Conservation (phyloP, 345 rosid species). For the Pistacia atlantica region DNA sequence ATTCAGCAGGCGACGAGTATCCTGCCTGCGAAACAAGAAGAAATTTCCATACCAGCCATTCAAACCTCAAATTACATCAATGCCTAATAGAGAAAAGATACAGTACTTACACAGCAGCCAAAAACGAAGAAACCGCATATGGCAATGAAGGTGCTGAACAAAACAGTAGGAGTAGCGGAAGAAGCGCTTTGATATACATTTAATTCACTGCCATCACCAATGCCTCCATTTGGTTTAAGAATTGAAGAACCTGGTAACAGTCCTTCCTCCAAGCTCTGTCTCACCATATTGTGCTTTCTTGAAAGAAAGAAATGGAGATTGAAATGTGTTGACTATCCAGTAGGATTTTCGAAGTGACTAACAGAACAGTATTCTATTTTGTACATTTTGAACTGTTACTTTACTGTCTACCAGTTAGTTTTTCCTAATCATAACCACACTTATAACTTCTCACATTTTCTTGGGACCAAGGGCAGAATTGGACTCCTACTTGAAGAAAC, state of each 20-base stretch:
- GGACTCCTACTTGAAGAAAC: neutral
- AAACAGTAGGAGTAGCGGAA: constrained; percentile 20
- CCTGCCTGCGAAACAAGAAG: constrained; percentile 48
- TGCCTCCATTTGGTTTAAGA: neutral
- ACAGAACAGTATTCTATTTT: too few relatives aligned
- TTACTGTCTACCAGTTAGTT: too few relatives aligned
- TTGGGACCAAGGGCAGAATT: too few relatives aligned
- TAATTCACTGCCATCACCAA: neutral
- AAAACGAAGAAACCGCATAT: constrained; percentile 41
- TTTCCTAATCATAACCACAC: too few relatives aligned
- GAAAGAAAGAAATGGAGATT: neutral
- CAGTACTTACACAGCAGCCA: constrained; percentile 31
- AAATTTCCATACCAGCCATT: neutral
- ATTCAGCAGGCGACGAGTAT: constrained; percentile 81
- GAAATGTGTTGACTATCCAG: neutral
- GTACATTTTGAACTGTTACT: too few relatives aligned
- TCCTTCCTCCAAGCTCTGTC: constrained; percentile 12
- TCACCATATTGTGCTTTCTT: neutral
- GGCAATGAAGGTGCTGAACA: constrained; percentile 49
- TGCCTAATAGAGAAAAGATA: too few relatives aligned
- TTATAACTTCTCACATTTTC: too few relatives aligned
- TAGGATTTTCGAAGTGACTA: too few relatives aligned
- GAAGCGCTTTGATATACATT: neutral
- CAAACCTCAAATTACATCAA: neutral
- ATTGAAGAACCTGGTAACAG: constrained; percentile 14